These are phyloP conservation scores for Triticum urartu DNA, from an alignment of 176 grass and related monocot genomes.

Conservation along the genomic window DNA sequence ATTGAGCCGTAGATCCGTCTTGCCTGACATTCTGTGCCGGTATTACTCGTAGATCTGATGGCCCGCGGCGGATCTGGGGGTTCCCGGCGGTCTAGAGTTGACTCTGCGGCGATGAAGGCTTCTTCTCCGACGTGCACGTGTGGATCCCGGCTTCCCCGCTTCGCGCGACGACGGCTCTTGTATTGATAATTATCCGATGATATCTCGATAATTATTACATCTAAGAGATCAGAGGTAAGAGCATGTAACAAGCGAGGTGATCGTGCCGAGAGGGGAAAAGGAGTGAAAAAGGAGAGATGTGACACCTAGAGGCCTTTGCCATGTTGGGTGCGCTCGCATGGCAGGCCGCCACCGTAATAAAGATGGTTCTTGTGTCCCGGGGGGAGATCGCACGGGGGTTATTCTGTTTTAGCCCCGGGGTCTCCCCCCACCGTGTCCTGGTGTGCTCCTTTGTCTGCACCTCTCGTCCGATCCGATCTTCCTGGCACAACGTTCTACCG, in stretches of 20 bases:
- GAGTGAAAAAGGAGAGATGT: constrained; percentile 10
- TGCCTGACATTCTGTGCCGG: neutral
- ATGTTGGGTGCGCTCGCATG: constrained; percentile 85
- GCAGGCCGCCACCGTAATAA: constrained; percentile 65
- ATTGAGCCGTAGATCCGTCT: accelerated
- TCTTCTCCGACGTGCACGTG: neutral
- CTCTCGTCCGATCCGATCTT: neutral
- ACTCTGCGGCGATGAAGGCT: neutral
- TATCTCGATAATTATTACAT: constrained; percentile 47
- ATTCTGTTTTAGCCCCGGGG: constrained; percentile 39
- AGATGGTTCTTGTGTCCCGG: constrained; percentile 25
- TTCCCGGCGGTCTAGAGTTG: neutral
- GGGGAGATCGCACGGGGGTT: constrained; percentile 67
- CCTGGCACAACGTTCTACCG: neutral
- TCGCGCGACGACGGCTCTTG: constrained; percentile 27
- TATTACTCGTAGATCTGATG: neutral
- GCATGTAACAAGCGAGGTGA: constrained; percentile 15
- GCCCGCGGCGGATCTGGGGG: neutral
- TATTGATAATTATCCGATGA: constrained; percentile 43
- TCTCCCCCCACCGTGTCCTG: constrained; percentile 29
- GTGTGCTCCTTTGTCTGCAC: neutral
- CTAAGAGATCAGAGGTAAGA: constrained; percentile 30
- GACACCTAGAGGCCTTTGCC: constrained; percentile 56
- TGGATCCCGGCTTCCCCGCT: neutral
- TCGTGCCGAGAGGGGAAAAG: neutral